Conservation (phyloP, 768 basidiomycete genomes). For the Trametes cubensis region DNA sequence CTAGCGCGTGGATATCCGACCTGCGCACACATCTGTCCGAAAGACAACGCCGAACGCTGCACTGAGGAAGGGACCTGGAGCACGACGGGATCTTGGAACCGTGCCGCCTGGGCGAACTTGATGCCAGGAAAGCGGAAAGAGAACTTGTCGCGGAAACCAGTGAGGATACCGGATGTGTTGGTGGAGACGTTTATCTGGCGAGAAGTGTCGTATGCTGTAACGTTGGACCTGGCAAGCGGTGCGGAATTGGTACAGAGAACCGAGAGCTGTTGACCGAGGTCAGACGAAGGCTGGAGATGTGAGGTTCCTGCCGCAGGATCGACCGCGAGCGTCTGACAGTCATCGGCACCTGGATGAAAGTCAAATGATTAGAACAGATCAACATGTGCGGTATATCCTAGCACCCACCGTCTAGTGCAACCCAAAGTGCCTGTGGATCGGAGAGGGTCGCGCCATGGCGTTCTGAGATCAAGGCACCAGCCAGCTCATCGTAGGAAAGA, state of each 20-base stretch:
- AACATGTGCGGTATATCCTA: neutral
- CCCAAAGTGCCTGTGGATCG: neutral
- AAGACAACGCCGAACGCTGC: conserved; percentile 4
- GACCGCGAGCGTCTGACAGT: neutral
- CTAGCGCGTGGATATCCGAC: neutral
- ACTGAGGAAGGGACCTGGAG: neutral
- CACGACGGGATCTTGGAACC: conserved; percentile 10
- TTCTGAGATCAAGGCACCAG: conserved; percentile 1
- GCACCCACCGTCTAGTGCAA: neutral
- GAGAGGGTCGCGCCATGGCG: conserved; percentile 5
- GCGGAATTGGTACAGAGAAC: conserved; percentile 21
- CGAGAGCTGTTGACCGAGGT: neutral
- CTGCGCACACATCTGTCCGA: conserved; percentile 14
- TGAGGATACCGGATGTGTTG: conserved; percentile 6
- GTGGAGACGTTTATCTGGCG: conserved; percentile 14
- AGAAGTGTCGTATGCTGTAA: conserved; percentile 16
- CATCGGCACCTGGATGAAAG: neutral
- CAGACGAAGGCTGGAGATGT: neutral
- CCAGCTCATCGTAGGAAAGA: conserved; percentile 1
- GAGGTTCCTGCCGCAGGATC: neutral
- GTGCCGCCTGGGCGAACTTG: conserved; percentile 1
- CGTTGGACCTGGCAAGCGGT: conserved; percentile 16
- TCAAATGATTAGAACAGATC: neutral
- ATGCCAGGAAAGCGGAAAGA: conserved; percentile 17
- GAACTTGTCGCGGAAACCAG: conserved; percentile 20